Percentiles rank a stretch among this genome's conserved stretches.
Evolutionary conservation across 139 green algal species (phyloP).

Genomic region (Coccomyxa sp.): DNA sequence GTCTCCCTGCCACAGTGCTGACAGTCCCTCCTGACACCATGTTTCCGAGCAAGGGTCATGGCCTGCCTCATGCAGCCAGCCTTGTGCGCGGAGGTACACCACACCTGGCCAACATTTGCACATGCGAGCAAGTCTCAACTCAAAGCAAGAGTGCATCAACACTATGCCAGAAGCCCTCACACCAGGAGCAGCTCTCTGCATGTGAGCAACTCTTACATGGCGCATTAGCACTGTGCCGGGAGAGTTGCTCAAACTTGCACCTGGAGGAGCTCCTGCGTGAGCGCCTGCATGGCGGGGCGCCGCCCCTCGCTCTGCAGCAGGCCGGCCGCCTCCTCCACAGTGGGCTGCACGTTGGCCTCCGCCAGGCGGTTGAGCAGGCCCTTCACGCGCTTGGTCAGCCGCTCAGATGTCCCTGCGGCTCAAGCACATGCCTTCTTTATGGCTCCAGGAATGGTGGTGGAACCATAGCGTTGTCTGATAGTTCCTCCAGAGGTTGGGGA

Average conservation of each 20-base stretch:
- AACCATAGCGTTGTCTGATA: no score
- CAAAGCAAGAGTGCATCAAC: no score
- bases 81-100: no score
- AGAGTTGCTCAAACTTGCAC: slow-evolving; percentile 2
- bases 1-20: background rate
- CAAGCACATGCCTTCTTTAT: background rate
- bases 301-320: slow-evolving; percentile 55
- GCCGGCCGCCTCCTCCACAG: slow-evolving; percentile 42
- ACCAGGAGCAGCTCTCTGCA: no score
- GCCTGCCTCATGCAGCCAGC: no score
- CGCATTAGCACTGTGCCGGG: background rate
- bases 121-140: no score
- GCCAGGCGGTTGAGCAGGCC: slow-evolving; percentile 77
- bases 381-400: slow-evolving; percentile 47
- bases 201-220: background rate
- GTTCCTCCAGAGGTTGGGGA: no score
- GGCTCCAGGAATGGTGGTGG: no score
- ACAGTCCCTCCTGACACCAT: no score
- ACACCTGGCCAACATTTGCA: no score
- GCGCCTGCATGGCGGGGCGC: slow-evolving; percentile 36
- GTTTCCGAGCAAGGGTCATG: no score
- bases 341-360: slow-evolving; percentile 62
- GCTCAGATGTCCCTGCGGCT: slow-evolving; percentile 11
- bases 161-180: no score
- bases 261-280: slow-evolving; percentile 52